phyloP scores from a whole-genome alignment of 345 rosid species.

The Moringa oleifera region DNA sequence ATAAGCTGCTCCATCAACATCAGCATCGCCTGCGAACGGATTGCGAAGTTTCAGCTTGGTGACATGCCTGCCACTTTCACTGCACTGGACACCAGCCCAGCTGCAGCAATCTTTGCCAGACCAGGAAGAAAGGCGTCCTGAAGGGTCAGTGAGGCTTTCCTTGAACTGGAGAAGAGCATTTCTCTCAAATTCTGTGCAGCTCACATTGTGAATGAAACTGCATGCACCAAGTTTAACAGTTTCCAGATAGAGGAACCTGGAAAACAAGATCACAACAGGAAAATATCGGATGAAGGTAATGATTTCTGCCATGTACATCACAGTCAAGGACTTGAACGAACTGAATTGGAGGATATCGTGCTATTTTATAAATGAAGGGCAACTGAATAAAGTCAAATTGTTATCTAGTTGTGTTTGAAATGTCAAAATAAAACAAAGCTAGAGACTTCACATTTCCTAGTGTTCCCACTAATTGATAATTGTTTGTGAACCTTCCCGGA shows the following conservation, averaged over 20 bases:
- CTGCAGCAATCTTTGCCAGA: constrained; percentile 41
- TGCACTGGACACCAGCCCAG: constrained; percentile 38
- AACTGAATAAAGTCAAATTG: no score
- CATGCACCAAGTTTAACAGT: constrained; percentile 6
- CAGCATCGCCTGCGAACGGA: constrained; percentile 5
- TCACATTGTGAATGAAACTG: not conserved
- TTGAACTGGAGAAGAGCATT: constrained; percentile 40
- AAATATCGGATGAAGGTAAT: not conserved
- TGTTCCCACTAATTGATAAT: no score
- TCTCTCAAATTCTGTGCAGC: constrained; percentile 21
- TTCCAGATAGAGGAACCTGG: constrained; percentile 2
- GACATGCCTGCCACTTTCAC: constrained; percentile 24
- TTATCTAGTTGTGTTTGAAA: no score
- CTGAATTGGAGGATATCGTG: not conserved
- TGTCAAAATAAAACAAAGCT: no score
- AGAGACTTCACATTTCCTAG: no score
- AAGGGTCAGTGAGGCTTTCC: constrained; percentile 24
- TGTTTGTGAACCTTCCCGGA: no score
- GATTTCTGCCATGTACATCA: not conserved
- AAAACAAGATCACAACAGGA: not conserved
- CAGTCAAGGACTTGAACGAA: not conserved
- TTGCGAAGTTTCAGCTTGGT: constrained; percentile 32
- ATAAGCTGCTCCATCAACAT: constrained; percentile 13
- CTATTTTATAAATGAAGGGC: no score
- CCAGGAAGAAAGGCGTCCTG: constrained; percentile 43